These are phyloP conservation scores for Leishmania gerbilli DNA, from an alignment of 208 protist genomes.

Conservation along the genomic window DNA sequence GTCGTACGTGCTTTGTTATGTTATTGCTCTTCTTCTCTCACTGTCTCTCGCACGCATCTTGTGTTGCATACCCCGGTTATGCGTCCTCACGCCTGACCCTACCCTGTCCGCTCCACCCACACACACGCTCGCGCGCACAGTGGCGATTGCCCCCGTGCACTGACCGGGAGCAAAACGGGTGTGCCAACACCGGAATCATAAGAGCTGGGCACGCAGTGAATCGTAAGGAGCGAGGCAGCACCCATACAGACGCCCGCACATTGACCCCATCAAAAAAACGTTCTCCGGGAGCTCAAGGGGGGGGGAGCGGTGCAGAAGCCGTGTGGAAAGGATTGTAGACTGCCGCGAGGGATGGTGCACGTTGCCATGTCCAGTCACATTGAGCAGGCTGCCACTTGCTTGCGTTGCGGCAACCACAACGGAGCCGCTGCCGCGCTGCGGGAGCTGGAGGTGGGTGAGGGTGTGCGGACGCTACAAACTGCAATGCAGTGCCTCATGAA, in stretches of 20 bases:
- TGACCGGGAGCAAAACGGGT: background rate
- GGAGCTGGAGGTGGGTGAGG: constrained; percentile 40
- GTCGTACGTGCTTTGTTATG: background rate
- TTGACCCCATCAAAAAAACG: too few species aligned
- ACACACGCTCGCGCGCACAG: background rate
- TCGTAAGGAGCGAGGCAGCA: background rate
- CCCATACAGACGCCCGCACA: background rate
- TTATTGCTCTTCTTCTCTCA: background rate
- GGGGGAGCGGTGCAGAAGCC: background rate
- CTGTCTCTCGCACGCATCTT: background rate
- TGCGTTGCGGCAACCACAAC: constrained; percentile 62
- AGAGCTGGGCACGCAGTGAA: background rate
- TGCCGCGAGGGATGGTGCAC: background rate
- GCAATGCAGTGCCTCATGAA: constrained; percentile 17
- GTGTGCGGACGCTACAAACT: constrained; percentile 33
- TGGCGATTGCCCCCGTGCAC: background rate
- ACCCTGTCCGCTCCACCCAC: background rate
- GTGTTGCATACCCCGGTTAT: background rate
- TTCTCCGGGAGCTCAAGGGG: background rate
- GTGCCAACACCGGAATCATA: background rate
- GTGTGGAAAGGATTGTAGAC: background rate
- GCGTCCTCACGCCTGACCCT: background rate
- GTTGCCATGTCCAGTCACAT: constrained; percentile 24
- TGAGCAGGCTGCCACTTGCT: constrained; percentile 43
- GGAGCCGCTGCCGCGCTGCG: constrained; percentile 50